phyloP scores from a whole-genome alignment of 768 basidiomycete genomes.

The Baorangia bicolor region DNA sequence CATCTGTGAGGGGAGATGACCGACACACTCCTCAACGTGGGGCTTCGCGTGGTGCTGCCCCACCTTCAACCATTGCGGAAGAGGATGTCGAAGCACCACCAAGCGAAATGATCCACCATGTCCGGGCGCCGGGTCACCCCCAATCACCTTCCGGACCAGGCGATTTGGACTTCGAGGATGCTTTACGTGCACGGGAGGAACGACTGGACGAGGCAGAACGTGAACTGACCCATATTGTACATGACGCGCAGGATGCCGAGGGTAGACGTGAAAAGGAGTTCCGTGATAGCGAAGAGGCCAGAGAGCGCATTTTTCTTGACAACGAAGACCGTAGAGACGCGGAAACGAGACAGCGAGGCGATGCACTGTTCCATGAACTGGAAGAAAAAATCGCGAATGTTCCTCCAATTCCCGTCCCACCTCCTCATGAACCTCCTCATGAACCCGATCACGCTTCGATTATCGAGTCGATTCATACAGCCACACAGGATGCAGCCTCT shows the following conservation, averaged over 20 bases:
- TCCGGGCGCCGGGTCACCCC: slow-evolving; percentile 23
- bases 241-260: slow-evolving; percentile 58
- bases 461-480: slow-evolving; percentile 39
- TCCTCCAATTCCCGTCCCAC: slow-evolving; percentile 22
- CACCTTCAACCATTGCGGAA: slow-evolving; percentile 15
- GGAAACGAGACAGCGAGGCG: slow-evolving; percentile 46
- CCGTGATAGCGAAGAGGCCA: slow-evolving; percentile 60
- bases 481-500: slow-evolving; percentile 53
- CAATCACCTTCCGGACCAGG: slow-evolving; percentile 24
- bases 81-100: slow-evolving; percentile 19
- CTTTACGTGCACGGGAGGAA: slow-evolving; percentile 45
- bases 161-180: slow-evolving; percentile 39
- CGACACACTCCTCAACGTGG: slow-evolving; percentile 11
- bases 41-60: slow-evolving; percentile 15
- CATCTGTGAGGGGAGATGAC: slow-evolving; percentile 1
- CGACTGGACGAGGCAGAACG: slow-evolving; percentile 57
- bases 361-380: slow-evolving; percentile 25
- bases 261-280: slow-evolving; percentile 64
- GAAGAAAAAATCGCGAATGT: slow-evolving; percentile 29
- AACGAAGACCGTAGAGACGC: slow-evolving; percentile 56
- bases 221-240: slow-evolving; percentile 46
- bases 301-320: slow-evolving; percentile 59
- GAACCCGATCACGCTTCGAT: slow-evolving; percentile 33
- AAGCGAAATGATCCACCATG: slow-evolving; percentile 28
- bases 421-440: slow-evolving; percentile 15